Conservation (phyloP, 2,329 filamentous ascomycete species). For the Plenodomus biglobosus region DNA sequence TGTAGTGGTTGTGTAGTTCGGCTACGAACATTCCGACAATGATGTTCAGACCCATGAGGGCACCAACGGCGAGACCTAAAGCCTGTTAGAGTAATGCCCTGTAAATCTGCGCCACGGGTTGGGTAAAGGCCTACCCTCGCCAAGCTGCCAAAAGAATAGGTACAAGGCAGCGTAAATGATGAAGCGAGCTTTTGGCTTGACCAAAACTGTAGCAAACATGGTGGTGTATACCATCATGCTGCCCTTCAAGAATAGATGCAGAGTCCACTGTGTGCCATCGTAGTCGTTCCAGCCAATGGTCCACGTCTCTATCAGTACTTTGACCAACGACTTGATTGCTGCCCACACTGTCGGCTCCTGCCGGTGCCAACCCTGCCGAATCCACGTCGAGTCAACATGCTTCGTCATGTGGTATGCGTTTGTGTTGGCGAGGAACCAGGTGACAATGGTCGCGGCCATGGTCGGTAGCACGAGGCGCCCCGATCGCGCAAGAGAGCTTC, state of each 20-base stretch:
- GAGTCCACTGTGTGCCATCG: constrained; percentile 49
- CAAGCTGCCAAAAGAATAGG: constrained; percentile 45
- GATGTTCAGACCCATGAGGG: constrained; percentile 56
- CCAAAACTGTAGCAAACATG: constrained; percentile 45
- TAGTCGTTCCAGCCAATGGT: constrained; percentile 46
- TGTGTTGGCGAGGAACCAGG: constrained; percentile 59
- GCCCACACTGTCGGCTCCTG: constrained; percentile 38
- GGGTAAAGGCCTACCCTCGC: constrained; percentile 29
- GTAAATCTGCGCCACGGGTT: background rate
- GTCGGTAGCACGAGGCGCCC: constrained; percentile 62
- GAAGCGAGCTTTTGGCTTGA: constrained; percentile 42
- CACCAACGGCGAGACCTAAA: constrained; percentile 35
- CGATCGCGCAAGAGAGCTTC: constrained; percentile 60
- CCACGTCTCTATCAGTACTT: constrained; percentile 42
- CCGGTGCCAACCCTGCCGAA: constrained; percentile 47
- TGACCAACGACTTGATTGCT: constrained; percentile 36
- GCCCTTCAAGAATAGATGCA: constrained; percentile 47
- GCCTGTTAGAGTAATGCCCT: constrained; percentile 19
- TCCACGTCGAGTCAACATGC: constrained; percentile 62
- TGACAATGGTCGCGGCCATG: constrained; percentile 56
- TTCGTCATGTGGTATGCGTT: constrained; percentile 60
- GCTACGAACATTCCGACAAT: constrained; percentile 64
- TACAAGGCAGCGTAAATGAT: constrained; percentile 43
- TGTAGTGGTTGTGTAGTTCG: constrained; percentile 58
- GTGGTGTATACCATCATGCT: constrained; percentile 48